Percentiles rank a stretch among this genome's conserved stretches.
Conservation (phyloP, 495 filamentous ascomycete genomes). For the Trichoderma virens region DNA sequence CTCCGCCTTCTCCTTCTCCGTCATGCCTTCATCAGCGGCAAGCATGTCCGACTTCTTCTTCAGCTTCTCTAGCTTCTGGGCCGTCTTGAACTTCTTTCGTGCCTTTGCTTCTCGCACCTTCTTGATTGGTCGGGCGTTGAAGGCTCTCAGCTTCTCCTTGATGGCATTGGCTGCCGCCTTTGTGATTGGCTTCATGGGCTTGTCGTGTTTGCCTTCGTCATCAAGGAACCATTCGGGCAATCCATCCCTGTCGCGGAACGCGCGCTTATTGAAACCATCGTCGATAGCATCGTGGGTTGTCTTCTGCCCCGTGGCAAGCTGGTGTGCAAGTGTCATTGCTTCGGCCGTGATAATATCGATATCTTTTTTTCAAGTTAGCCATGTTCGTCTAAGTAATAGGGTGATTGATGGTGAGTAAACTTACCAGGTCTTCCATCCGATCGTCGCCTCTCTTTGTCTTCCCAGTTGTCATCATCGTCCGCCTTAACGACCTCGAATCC, state of each 20-base stretch:
- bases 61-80: slow-evolving; percentile 82
- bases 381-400: neutral
- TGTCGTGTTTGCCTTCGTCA: slow-evolving; percentile 79
- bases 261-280: slow-evolving; percentile 85
- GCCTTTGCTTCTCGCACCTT: slow-evolving; percentile 96
- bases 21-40: slow-evolving; percentile 80
- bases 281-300: slow-evolving; percentile 71
- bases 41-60: slow-evolving; percentile 88
- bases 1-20: slow-evolving; percentile 88
- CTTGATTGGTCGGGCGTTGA: slow-evolving; percentile 97
- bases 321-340: slow-evolving; percentile 96
- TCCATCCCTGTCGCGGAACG: slow-evolving; percentile 85
- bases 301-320: slow-evolving; percentile 79
- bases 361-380: slow-evolving; percentile 46
- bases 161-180: slow-evolving; percentile 88
- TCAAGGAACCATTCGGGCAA: slow-evolving; percentile 98
- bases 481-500: slow-evolving; percentile 49
- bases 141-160: slow-evolving; percentile 84
- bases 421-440: slow-evolving; percentile 64
- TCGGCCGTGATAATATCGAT: slow-evolving; percentile 99
- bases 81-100: slow-evolving; percentile 92
- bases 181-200: slow-evolving; percentile 75
- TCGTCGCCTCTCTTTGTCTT: slow-evolving; percentile 56
- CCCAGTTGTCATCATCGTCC: slow-evolving; percentile 55
- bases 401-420: slow-evolving; percentile 19